These are phyloP conservation scores for Acanthamoeba triangularis DNA, from an alignment of 208 protist species.

Conservation along the genomic window DNA sequence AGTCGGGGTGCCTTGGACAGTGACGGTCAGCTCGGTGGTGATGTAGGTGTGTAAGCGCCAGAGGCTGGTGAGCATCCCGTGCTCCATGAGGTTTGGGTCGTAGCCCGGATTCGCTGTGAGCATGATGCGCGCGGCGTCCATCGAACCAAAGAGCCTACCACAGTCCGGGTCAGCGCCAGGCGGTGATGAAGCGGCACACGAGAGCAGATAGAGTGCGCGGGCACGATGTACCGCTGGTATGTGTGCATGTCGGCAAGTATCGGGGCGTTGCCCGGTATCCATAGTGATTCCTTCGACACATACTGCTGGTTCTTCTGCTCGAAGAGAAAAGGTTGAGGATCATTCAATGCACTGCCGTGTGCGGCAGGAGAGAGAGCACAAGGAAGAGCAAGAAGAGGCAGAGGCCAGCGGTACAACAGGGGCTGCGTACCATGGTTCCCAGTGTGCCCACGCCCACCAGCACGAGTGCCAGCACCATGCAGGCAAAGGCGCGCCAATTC, in stretches of 20 bases:
- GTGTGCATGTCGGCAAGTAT: neutral
- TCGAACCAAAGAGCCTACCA: constrained; percentile 24
- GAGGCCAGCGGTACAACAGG: too few relatives aligned
- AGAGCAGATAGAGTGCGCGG: neutral
- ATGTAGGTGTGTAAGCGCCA: neutral
- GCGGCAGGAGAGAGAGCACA: neutral
- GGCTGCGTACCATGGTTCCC: neutral
- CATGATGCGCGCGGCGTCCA: neutral
- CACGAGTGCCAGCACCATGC: neutral
- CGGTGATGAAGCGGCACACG: neutral
- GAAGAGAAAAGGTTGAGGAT: neutral
- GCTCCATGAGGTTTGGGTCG: neutral
- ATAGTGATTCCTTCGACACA: neutral
- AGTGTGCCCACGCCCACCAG: neutral
- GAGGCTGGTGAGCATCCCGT: neutral
- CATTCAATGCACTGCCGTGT: neutral
- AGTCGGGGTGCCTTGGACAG: neutral
- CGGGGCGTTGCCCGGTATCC: neutral
- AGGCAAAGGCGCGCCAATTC: constrained; percentile 9
- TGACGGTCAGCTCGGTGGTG: neutral
- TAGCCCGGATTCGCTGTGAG: constrained; percentile 36
- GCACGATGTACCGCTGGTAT: neutral
- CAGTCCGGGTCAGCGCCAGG: too few relatives aligned
- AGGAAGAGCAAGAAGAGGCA: neutral
- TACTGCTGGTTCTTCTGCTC: neutral